Conservation (phyloP, 345 rosid species). For the Garcia nutans region DNA sequence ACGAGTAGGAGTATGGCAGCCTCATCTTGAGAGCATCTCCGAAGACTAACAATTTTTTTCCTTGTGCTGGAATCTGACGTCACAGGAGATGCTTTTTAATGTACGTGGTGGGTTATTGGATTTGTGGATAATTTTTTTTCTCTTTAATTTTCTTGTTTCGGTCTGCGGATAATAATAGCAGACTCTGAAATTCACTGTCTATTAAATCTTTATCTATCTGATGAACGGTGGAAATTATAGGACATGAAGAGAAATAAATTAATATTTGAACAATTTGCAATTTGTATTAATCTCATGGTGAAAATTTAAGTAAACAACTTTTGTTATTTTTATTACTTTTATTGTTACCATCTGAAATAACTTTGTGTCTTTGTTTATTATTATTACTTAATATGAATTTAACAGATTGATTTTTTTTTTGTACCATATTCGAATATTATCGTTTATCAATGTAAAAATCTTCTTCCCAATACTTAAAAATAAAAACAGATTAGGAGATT, state of each 20-base stretch:
- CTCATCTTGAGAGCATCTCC: constrained; percentile 69
- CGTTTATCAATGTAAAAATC: too few relatives aligned
- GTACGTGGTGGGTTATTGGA: background rate
- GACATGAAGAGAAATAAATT: background rate
- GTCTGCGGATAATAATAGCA: constrained; percentile 41
- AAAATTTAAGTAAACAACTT: background rate
- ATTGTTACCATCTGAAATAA: background rate
- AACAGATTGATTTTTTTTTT: background rate
- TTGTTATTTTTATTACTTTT: background rate
- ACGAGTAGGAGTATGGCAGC: constrained; percentile 59
- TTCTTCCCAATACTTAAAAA: too few relatives aligned
- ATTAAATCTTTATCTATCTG: constrained; percentile 8
- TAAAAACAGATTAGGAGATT: too few relatives aligned
- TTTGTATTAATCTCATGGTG: background rate
- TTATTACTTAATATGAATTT: background rate
- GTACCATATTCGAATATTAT: too few relatives aligned
- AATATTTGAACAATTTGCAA: background rate
- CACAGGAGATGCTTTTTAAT: constrained; percentile 5
- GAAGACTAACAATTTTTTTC: constrained; percentile 50
- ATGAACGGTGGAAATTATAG: constrained; percentile 2
- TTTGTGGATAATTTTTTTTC: constrained; percentile 22
- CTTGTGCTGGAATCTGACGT: constrained; percentile 12
- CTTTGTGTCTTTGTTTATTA: too few relatives aligned
- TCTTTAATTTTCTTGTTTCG: constrained; percentile 19
- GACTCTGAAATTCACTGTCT: constrained; percentile 27